Base-by-base conservation (phyloP, 2,329 filamentous ascomycete genomes). In the Monilinia fructigena region DNA sequence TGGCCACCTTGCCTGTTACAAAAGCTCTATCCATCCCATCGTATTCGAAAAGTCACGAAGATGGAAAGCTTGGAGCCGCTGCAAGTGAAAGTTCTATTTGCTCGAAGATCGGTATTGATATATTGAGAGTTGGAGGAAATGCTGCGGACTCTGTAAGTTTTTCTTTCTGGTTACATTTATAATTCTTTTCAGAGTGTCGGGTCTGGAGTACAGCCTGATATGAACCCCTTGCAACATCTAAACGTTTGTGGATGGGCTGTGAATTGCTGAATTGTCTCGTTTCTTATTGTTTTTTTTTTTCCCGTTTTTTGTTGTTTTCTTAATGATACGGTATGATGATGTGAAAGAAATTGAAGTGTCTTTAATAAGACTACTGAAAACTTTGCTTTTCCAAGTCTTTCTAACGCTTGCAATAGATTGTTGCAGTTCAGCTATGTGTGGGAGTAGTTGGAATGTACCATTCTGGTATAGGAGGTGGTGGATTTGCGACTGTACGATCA, bases 31-130 rank as follows among this genome's bases (percentile, higher is more conserved):
- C 54, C 6, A 50, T 50, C 16, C 53, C 53, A 40, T 14, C 5
- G 18, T n/a, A 59, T 16, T 38, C 63, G 18, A 31, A 31, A 7
- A 31, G 42, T 5, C 14, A 12, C 42, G 23, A 12, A 4, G 54
- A 65, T 52, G 53, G 40, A n/a, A 65, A 52, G 35, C 35, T 50
- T 48, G 90, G 90, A 31, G 90, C 89, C 45, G 87, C 92, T 26
- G 88, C 90, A 16, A 89, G 87, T 63, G 89, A 93, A 76, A 87
- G 83, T 72, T 77, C 80, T 3, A 83, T 90, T 69, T 93, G 90
- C 75, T 92, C 88, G 68, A 76, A 82, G 42, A 88, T 92, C 72
- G 90, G 90, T 2, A 83, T 85, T 35, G 82, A 89, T 54, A 80
- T 91, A 23, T 77, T 92, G 64, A 78, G 83, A 63, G 74, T 80